These are phyloP conservation scores for Flaveria brownii DNA, from an alignment of 129 eudicot genomes.

Conservation along the genomic window DNA sequence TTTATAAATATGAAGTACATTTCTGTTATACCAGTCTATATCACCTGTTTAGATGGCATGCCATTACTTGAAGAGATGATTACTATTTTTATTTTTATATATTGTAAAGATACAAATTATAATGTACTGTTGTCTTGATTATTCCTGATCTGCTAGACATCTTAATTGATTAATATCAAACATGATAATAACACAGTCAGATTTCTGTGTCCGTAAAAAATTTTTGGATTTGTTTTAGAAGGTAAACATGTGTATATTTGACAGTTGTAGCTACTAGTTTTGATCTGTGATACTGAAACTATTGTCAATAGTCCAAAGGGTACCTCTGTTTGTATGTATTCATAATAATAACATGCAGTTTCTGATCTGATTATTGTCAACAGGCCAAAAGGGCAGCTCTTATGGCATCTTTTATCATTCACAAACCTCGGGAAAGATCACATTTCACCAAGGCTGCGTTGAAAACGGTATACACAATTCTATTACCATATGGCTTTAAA, in stretches of 20 bases:
- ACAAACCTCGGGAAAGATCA: slow-evolving; percentile 75
- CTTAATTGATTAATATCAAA: neutral
- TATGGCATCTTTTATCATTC: slow-evolving; percentile 90
- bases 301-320: neutral
- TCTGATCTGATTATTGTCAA: slow-evolving; percentile 30
- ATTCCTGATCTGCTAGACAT: slow-evolving; percentile 9
- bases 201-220: neutral
- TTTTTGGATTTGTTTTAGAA: neutral
- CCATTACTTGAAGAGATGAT: neutral
- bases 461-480: slow-evolving; percentile 57
- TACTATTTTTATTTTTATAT: neutral
- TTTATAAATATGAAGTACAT: neutral
- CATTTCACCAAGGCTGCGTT: slow-evolving; percentile 75
- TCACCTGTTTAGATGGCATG: neutral
- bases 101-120: neutral
- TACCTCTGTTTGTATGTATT: neutral
- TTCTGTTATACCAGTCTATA: neutral
- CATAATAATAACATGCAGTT: neutral
- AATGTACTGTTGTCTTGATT: slow-evolving; percentile 1
- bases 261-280: neutral
- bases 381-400: slow-evolving; percentile 86
- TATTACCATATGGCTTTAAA: neutral
- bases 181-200: neutral
- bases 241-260: neutral
- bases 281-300: neutral